phyloP scores from a whole-genome alignment of 176 grass and related monocot species.

The Puya raimondii region DNA sequence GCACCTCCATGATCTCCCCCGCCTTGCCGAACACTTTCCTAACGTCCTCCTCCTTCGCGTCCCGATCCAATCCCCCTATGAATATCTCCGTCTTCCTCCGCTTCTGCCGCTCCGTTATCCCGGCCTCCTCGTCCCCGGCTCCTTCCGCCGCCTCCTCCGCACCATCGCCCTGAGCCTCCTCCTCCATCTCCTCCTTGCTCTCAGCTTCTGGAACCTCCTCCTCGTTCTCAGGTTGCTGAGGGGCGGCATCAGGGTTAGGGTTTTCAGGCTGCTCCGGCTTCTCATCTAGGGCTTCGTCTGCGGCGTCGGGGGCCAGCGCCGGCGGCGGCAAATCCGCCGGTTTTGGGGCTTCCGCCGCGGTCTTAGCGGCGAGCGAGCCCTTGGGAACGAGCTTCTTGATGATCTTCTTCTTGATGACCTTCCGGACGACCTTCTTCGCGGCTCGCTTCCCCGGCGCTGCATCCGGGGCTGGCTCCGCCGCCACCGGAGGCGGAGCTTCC shows the following conservation, averaged over 20 bases:
- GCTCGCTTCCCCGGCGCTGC: conserved; percentile 6
- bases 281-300: not conserved
- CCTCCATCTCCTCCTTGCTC: not conserved
- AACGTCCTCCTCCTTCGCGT: conserved; percentile 41
- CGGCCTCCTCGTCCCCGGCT: conserved; percentile 12
- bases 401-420: conserved; percentile 40
- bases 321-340: not conserved
- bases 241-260: not conserved
- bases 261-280: not conserved
- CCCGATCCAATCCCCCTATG: conserved; percentile 49
- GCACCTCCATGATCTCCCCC: conserved; percentile 44
- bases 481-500: not conserved
- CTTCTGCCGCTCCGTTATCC: conserved; percentile 34
- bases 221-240: not conserved
- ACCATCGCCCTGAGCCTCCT: not conserved
- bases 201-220: not conserved
- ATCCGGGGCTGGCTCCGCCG: not conserved
- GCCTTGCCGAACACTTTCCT: conserved; percentile 30
- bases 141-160: not conserved
- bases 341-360: not conserved
- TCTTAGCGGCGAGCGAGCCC: conserved; percentile 12
- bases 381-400: conserved; percentile 27
- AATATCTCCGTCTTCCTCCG: conserved; percentile 53
- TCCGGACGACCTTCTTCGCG: conserved; percentile 20
- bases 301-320: not conserved